Conservation (phyloP, 2,329 filamentous ascomycete species). For the Calonectria henricotiae region DNA sequence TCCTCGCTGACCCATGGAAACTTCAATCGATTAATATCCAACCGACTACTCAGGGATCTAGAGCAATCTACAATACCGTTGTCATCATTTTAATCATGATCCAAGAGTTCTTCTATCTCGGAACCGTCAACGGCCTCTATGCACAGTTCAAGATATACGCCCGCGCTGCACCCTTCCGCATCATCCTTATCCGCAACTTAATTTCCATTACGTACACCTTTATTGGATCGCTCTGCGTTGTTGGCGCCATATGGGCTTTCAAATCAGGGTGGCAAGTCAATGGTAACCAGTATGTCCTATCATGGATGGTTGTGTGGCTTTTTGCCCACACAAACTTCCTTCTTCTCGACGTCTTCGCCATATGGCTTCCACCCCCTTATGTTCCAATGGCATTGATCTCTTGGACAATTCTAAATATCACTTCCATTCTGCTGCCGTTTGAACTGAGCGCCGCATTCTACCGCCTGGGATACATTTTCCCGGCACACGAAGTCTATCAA, state of each 20-base stretch:
- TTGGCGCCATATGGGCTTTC: constrained; percentile 41
- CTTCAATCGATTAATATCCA: constrained; percentile 46
- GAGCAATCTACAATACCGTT: constrained; percentile 49
- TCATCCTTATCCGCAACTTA: constrained; percentile 41
- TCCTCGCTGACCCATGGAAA: constrained; percentile 46
- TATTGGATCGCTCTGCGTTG: constrained; percentile 40
- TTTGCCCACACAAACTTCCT: constrained; percentile 47
- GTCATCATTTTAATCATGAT: constrained; percentile 49
- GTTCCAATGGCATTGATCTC: constrained; percentile 45
- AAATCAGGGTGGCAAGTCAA: constrained; percentile 40
- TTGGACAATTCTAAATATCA: constrained; percentile 46
- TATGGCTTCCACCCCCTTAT: constrained; percentile 46
- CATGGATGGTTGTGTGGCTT: constrained; percentile 46
- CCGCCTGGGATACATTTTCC: constrained; percentile 41
- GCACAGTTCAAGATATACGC: constrained; percentile 47
- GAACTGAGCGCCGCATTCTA: constrained; percentile 42
- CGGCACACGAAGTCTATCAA: constrained; percentile 44
- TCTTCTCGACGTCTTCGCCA: constrained; percentile 45
- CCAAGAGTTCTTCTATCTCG: constrained; percentile 50
- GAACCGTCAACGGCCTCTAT: constrained; percentile 46
- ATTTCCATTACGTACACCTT: constrained; percentile 44
- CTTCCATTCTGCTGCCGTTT: constrained; percentile 43
- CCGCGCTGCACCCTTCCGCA: constrained; percentile 27
- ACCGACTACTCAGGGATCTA: constrained; percentile 46
- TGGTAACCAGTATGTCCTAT: constrained; percentile 40